Conservation (phyloP, 2,329 filamentous ascomycete species). For the Pseudopyricularia cyperi region DNA sequence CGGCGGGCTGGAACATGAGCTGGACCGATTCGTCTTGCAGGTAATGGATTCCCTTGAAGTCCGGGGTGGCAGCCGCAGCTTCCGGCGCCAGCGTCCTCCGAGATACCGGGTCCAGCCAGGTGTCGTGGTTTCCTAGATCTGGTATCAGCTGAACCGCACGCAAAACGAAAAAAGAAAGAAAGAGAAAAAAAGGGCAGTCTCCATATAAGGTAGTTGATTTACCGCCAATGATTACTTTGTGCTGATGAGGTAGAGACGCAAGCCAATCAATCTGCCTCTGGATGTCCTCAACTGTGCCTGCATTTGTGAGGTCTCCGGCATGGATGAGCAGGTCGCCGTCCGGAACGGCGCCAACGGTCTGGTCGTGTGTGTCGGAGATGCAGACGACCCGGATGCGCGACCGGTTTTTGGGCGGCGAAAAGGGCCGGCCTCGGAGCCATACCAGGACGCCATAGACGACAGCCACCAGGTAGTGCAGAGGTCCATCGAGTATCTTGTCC, state of each 20-base stretch:
- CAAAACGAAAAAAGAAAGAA: no score
- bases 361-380: slow-evolving; percentile 78
- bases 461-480: slow-evolving; percentile 49
- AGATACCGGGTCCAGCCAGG: slow-evolving; percentile 61
- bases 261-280: slow-evolving; percentile 83
- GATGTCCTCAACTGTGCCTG: slow-evolving; percentile 58
- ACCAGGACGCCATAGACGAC: slow-evolving; percentile 52
- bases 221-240: slow-evolving; percentile 74
- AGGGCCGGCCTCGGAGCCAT: slow-evolving; percentile 53
- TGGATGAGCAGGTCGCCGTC: slow-evolving; percentile 78
- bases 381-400: slow-evolving; percentile 60
- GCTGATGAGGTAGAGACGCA: slow-evolving; percentile 53
- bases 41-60: slow-evolving; percentile 61
- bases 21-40: slow-evolving; percentile 56
- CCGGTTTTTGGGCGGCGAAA: slow-evolving; percentile 37
- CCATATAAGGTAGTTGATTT: neutral
- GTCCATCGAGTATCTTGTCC: slow-evolving; percentile 54
- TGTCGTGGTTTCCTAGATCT: slow-evolving; percentile 57
- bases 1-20: slow-evolving; percentile 42
- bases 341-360: slow-evolving; percentile 46
- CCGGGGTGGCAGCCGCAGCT: slow-evolving; percentile 24
- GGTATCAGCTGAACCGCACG: no score
- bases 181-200: no score
- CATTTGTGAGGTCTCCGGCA: slow-evolving; percentile 71
- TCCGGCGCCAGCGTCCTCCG: slow-evolving; percentile 34